A percentile compares a stretch with the other conserved stretches of the same genome.
These are phyloP conservation scores for Mycena sp. DNA, from an alignment of 1,284 basidiomycete species.

Conservation along the genomic window DNA sequence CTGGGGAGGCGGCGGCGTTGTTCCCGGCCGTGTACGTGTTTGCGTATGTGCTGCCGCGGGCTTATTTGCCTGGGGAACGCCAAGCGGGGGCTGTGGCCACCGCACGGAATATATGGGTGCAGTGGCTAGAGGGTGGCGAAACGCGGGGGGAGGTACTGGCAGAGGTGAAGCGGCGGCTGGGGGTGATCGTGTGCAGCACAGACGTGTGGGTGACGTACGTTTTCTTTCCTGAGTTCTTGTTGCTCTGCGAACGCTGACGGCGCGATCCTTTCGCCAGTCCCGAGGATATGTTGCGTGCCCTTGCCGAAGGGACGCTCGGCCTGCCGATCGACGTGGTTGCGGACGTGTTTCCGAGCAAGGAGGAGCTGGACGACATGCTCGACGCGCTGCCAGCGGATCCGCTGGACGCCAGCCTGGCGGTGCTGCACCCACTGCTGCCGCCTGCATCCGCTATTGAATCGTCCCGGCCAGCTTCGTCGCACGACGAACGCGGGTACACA, in stretches of 20 bases:
- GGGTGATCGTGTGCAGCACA: slow-evolving; percentile 53
- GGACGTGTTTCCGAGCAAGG: slow-evolving; percentile 64
- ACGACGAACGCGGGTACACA: slow-evolving; percentile 62
- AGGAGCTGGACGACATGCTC: slow-evolving; percentile 59
- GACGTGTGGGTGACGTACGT: slow-evolving; percentile 52
- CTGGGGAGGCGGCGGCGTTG: slow-evolving; percentile 32
- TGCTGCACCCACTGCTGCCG: slow-evolving; percentile 61
- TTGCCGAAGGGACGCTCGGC: slow-evolving; percentile 31
- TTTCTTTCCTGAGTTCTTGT: slow-evolving; percentile 12
- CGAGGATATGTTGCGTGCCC: slow-evolving; percentile 53
- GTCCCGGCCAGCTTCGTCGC: slow-evolving; percentile 23
- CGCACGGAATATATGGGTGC: slow-evolving; percentile 50
- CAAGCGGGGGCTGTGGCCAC: slow-evolving; percentile 31
- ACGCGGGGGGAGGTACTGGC: slow-evolving; percentile 35
- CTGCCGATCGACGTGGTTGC: slow-evolving; percentile 33
- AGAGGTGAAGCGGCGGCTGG: slow-evolving; percentile 53
- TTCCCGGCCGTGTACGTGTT: slow-evolving; percentile 59
- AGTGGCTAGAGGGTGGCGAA: slow-evolving; percentile 28
- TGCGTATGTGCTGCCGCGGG: slow-evolving; percentile 55
- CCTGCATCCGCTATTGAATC: not conserved
- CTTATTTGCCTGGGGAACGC: slow-evolving; percentile 31
- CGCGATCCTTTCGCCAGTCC: slow-evolving; percentile 48
- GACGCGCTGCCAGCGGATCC: slow-evolving; percentile 56
- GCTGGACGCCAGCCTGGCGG: slow-evolving; percentile 66
- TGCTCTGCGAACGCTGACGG: not conserved